A percentile compares a stretch with the other conserved stretches of the same genome.
Conservation (phyloP, 2,329 filamentous ascomycete genomes). For the Hymenoscyphus occultus region DNA sequence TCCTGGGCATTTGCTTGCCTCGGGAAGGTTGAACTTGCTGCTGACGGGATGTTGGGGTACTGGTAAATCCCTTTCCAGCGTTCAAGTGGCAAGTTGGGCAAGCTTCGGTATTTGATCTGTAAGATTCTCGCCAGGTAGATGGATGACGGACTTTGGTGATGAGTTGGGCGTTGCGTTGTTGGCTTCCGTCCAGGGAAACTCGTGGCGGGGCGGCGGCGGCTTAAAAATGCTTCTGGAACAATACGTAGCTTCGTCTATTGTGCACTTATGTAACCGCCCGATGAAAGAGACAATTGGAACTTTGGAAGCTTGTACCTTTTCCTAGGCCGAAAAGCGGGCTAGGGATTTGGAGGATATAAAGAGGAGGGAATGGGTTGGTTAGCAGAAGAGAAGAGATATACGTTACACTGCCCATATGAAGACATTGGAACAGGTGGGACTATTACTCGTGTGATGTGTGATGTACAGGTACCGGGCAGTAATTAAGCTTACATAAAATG, state of each 20-base stretch:
- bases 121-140: neutral
- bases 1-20: neutral
- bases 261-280: neutral
- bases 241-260: neutral
- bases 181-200: neutral
- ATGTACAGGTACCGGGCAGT: no score
- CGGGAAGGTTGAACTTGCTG: neutral
- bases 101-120: neutral
- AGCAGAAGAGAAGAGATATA: neutral
- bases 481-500: neutral
- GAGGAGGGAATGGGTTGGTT: neutral
- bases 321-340: no score
- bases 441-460: no score
- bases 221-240: neutral
- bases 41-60: neutral
- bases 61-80: no score
- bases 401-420: neutral
- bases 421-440: neutral
- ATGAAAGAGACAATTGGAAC: neutral
- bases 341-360: neutral
- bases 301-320: neutral
- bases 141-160: neutral
- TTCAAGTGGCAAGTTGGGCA: no score
- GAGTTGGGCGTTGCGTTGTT: neutral
- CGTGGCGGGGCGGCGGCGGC: neutral